These are phyloP conservation scores for Phytopythium aichiense DNA, from an alignment of 352 stramenopile genomes.

Conservation along the genomic window DNA sequence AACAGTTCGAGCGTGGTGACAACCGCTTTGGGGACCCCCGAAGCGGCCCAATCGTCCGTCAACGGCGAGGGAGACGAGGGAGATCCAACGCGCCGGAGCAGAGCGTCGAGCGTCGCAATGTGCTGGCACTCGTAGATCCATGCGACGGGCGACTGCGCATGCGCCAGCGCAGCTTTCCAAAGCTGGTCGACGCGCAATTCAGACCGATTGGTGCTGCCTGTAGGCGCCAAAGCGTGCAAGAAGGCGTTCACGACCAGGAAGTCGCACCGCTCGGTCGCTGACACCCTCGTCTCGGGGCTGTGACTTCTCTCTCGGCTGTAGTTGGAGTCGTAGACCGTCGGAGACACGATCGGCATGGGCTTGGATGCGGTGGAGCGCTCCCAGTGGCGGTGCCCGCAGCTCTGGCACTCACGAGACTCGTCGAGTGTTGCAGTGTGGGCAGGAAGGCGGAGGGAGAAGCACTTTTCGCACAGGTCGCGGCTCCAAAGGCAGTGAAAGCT, in stretches of 20 bases:
- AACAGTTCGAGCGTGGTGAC: slow-evolving; percentile 27
- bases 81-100: slow-evolving; percentile 8
- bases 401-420: slow-evolving; percentile 13
- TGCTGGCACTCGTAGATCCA: slow-evolving; percentile 21
- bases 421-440: background rate
- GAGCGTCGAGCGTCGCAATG: slow-evolving; percentile 30
- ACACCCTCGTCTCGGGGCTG: slow-evolving; percentile 13
- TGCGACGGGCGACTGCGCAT: slow-evolving; percentile 21
- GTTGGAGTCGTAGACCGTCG: background rate
- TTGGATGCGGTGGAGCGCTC: slow-evolving; percentile 27
- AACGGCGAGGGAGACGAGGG: background rate
- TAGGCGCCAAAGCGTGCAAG: slow-evolving; percentile 44
- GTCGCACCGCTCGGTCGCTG: slow-evolving; percentile 26
- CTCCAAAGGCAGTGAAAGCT: slow-evolving; percentile 44
- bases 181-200: slow-evolving; percentile 16
- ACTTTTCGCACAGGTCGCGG: slow-evolving; percentile 40
- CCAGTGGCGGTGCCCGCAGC: slow-evolving; percentile 28
- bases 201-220: slow-evolving; percentile 25
- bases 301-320: background rate
- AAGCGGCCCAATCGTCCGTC: background rate
- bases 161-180: slow-evolving; percentile 37
- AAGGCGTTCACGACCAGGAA: slow-evolving; percentile 46
- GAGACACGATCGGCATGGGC: background rate
- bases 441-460: slow-evolving; percentile 20
- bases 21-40: slow-evolving; percentile 13